Base-by-base conservation (phyloP, 495 filamentous ascomycete genomes). In the Penicillium psychrofluorescens region DNA sequence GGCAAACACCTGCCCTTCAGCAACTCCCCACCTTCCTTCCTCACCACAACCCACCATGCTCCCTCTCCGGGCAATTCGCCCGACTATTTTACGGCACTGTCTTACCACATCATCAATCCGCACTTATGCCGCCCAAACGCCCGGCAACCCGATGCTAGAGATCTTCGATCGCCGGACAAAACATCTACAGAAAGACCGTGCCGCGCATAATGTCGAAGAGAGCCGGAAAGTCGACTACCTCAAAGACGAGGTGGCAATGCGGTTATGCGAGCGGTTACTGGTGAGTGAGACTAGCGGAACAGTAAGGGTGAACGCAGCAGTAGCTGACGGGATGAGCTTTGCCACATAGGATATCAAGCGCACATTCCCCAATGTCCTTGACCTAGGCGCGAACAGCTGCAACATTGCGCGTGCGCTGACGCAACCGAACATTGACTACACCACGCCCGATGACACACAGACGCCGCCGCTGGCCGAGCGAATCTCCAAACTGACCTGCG, bases 331-430 rank as follows among this genome's bases (percentile, higher is more conserved):
- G 11, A 36, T 43, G 8, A 22, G 44, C 28, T 12, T 31, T 11
- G 11, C 29, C 32, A 39, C 44, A 45, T 50, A 95, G 86, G 88
- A 96, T 55, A 90, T 97, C 67, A 95, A 94, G 52, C 87, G 94
- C 22, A 68, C 78, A 30, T 92, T 94, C 60, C 80, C 84, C 16
- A 68, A 79, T 38, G 87, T 90, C 36, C 88, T 99, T 51, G 94
- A 99, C 63, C 81, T 96, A 16, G 94, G 92, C 46, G 90, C 94
- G 48, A 95, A 96, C 62, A 81, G 90, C 44, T 95, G 90, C 74
- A 92, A 95, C 68, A 86, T 99, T 57, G 92, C 90, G 7, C 78
- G 80, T 43, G 81, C 82, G 38, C 73, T 96, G 11, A 84, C 84
- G 14, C 71, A 70, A n/a, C 76, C 82, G 31, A 72, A 83, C 59